A percentile compares a stretch with the other conserved stretches of the same genome.
Conservation (phyloP, 805 yeast genomes). For the Myxozyma udenii region DNA sequence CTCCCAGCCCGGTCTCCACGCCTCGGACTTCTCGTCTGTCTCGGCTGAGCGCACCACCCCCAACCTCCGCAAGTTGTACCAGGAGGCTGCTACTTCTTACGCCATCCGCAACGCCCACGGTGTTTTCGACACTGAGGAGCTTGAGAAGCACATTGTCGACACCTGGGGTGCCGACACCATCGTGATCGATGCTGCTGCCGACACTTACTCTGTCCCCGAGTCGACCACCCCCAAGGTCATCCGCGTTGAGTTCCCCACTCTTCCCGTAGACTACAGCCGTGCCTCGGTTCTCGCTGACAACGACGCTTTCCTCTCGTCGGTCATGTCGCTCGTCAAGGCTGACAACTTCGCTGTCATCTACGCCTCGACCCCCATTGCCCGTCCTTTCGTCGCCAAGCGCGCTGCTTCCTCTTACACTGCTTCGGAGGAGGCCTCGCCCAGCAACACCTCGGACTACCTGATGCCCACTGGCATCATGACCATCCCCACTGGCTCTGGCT, state of each 20-base stretch:
- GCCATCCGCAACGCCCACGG: slow-evolving; percentile 32
- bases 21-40: slow-evolving; percentile 31
- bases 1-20: slow-evolving; percentile 44
- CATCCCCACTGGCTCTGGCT: slow-evolving; percentile 20
- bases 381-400: slow-evolving; percentile 25
- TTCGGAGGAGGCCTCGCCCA: slow-evolving; percentile 6
- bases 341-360: slow-evolving; percentile 39
- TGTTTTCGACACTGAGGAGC: slow-evolving; percentile 42
- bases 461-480: slow-evolving; percentile 22
- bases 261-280: slow-evolving; percentile 39
- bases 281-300: slow-evolving; percentile 30
- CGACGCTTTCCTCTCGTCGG: slow-evolving; percentile 34
- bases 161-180: slow-evolving; percentile 54
- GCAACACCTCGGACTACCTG: slow-evolving; percentile 11
- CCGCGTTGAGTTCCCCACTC: slow-evolving; percentile 52
- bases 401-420: slow-evolving; percentile 2
- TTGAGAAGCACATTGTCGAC: slow-evolving; percentile 45
- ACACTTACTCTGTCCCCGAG: slow-evolving; percentile 53
- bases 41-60: slow-evolving; percentile 26
- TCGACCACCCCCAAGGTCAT: slow-evolving; percentile 66
- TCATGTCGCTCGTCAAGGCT: slow-evolving; percentile 37
- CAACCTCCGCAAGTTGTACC: slow-evolving; percentile 25
- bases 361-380: slow-evolving; percentile 36
- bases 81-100: slow-evolving; percentile 27
- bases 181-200: slow-evolving; percentile 42